Conservation (phyloP, 805 yeast genomes). For the Sungouiella thailandica region DNA sequence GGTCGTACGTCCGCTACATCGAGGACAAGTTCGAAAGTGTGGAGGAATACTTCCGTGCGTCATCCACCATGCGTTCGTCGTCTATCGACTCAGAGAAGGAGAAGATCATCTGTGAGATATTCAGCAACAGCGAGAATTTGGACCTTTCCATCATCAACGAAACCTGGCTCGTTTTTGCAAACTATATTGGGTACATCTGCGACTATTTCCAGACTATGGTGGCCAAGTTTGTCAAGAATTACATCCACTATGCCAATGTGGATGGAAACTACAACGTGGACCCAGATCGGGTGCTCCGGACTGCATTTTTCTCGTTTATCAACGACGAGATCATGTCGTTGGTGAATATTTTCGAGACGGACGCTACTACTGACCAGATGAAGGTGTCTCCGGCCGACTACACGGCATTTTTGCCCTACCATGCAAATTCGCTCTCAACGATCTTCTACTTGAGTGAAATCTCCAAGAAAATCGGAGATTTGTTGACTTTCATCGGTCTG, state of each 20-base stretch:
- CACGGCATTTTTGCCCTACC: slow-evolving; percentile 32
- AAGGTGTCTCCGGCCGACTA: slow-evolving; percentile 34
- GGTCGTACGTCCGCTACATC: slow-evolving; percentile 34
- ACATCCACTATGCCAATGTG: slow-evolving; percentile 26
- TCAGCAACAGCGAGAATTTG: slow-evolving; percentile 34
- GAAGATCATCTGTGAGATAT: slow-evolving; percentile 24
- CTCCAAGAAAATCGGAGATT: slow-evolving; percentile 21
- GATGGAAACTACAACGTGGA: slow-evolving; percentile 24
- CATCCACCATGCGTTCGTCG: slow-evolving; percentile 21
- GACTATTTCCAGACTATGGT: slow-evolving; percentile 26
- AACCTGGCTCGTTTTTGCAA: slow-evolving; percentile 38
- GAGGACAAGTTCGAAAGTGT: slow-evolving; percentile 34
- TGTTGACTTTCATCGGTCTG: slow-evolving; percentile 29
- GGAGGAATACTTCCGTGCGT: slow-evolving; percentile 30
- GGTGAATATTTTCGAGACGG: slow-evolving; percentile 25
- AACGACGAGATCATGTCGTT: slow-evolving; percentile 23
- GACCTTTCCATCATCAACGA: slow-evolving; percentile 39
- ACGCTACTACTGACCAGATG: slow-evolving; percentile 25
- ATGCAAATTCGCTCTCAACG: slow-evolving; percentile 38
- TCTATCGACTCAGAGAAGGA: slow-evolving; percentile 24
- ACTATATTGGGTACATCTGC: slow-evolving; percentile 30
- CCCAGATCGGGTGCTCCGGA: slow-evolving; percentile 23
- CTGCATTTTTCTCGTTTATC: slow-evolving; percentile 21
- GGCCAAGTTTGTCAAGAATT: slow-evolving; percentile 33
- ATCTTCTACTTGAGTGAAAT: slow-evolving; percentile 30